phyloP scores from a whole-genome alignment of 495 filamentous ascomycete species.

The Pyronema omphalodes region DNA sequence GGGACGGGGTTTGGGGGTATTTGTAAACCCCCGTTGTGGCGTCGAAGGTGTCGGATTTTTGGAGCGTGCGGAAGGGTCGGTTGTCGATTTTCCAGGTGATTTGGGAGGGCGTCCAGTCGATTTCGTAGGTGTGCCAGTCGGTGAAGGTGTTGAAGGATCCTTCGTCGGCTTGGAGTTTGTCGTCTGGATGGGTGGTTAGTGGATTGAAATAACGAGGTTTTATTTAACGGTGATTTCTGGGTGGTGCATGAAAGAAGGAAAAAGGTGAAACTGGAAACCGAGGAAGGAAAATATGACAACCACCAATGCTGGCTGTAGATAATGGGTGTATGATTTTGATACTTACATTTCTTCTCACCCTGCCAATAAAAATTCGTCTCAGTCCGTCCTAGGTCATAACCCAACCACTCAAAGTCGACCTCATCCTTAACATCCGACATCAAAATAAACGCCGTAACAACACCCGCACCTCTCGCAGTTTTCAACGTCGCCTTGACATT shows the following conservation, averaged over 20 bases:
- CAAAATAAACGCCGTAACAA: constrained; percentile 90
- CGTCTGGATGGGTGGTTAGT: constrained; percentile 5
- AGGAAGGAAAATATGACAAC: too few species aligned
- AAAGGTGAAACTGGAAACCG: neutral
- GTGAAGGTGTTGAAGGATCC: constrained; percentile 49
- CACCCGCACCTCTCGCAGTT: constrained; percentile 66
- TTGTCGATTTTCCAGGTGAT: constrained; percentile 80
- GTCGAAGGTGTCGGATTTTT: constrained; percentile 69
- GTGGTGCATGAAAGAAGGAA: too few species aligned
- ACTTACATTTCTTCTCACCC: constrained; percentile 79
- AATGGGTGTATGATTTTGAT: too few species aligned
- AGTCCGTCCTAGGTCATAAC: constrained; percentile 51
- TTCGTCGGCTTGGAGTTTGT: constrained; percentile 1
- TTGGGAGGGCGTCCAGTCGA: constrained; percentile 75
- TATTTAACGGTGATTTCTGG: too few species aligned
- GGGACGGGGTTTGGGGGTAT: constrained; percentile 85
- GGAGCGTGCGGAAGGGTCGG: constrained; percentile 48
- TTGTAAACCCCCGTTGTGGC: constrained; percentile 60
- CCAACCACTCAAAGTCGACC: constrained; percentile 92
- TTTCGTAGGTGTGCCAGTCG: constrained; percentile 76
- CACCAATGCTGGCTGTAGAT: too few species aligned
- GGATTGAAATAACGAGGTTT: too few species aligned
- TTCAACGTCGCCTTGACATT: constrained; percentile 73
- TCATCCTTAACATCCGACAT: constrained; percentile 92
- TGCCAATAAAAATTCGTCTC: constrained; percentile 98